These are phyloP conservation scores for Lasiosphaeris hirsuta DNA, from an alignment of 495 filamentous ascomycete species.

Conservation along the genomic window DNA sequence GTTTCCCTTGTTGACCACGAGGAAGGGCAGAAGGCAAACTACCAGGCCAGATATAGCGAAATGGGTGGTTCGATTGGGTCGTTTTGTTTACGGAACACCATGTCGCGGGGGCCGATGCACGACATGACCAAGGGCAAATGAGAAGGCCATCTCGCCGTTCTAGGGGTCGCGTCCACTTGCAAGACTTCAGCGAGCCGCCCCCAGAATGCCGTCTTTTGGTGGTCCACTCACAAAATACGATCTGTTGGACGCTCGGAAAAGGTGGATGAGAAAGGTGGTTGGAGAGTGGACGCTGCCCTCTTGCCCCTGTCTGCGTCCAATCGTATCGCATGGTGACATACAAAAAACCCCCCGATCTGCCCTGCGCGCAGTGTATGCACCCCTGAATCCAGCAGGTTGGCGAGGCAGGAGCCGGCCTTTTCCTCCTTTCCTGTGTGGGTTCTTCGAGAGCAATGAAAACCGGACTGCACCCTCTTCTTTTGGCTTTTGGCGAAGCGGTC, in stretches of 20 bases:
- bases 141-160: not conserved
- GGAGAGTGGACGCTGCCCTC: not conserved
- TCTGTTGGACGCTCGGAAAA: constrained; percentile 6
- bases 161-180: not conserved
- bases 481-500: not conserved
- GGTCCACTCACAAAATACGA: not conserved
- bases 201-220: not conserved
- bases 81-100: not conserved
- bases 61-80: not conserved
- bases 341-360: constrained; percentile 12
- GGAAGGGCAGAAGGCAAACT: too few species aligned
- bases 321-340: constrained; percentile 20
- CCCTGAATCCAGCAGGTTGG: constrained; percentile 28
- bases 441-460: not conserved
- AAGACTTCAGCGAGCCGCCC: constrained; percentile 3
- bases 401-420: constrained; percentile 8
- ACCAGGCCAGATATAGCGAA: not conserved
- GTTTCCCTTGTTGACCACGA: too few species aligned
- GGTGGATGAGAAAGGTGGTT: constrained; percentile 4
- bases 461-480: not conserved
- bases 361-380: constrained; percentile 8
- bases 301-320: constrained; percentile 21
- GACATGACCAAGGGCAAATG: constrained; percentile 5
- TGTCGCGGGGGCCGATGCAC: constrained; percentile 3
- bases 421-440: constrained; percentile 6